Evolutionary conservation across 2,329 filamentous ascomycete genomes (phyloP).

Genomic region (Teratosphaeria viscida): DNA sequence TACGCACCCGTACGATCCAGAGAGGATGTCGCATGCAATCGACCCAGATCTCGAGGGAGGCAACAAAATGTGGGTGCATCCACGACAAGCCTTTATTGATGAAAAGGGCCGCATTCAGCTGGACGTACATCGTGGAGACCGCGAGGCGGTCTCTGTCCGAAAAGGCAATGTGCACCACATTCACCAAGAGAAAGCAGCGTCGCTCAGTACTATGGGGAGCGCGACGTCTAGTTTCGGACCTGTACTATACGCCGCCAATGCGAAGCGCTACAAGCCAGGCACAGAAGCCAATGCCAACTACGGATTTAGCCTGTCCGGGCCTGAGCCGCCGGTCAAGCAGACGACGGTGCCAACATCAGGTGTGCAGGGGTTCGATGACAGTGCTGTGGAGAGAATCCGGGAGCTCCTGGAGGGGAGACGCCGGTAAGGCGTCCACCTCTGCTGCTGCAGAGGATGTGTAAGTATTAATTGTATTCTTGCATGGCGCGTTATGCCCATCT

Average conservation of each 20-base stretch:
- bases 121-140: slow-evolving; percentile 18
- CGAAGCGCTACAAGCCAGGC: neutral
- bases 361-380: neutral
- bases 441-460: neutral
- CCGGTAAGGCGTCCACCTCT: neutral
- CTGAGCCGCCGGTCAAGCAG: neutral
- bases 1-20: slow-evolving; percentile 31
- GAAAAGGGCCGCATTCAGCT: slow-evolving; percentile 35
- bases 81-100: slow-evolving; percentile 36
- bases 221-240: neutral
- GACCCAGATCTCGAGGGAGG: slow-evolving; percentile 39
- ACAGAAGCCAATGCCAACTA: neutral
- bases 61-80: slow-evolving; percentile 42
- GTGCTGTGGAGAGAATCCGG: neutral
- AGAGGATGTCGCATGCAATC: slow-evolving; percentile 28
- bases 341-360: neutral
- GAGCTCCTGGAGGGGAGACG: neutral
- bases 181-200: slow-evolving; percentile 8
- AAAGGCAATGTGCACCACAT: slow-evolving; percentile 16
- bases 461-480: neutral
- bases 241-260: neutral
- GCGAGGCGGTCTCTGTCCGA: slow-evolving; percentile 25
- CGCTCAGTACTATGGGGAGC: neutral
- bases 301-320: neutral
- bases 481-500: neutral